A percentile compares a stretch with the other conserved stretches of the same genome.
These are phyloP conservation scores for Cubamyces sp. DNA, from an alignment of 768 basidiomycete species.

Conservation along the genomic window DNA sequence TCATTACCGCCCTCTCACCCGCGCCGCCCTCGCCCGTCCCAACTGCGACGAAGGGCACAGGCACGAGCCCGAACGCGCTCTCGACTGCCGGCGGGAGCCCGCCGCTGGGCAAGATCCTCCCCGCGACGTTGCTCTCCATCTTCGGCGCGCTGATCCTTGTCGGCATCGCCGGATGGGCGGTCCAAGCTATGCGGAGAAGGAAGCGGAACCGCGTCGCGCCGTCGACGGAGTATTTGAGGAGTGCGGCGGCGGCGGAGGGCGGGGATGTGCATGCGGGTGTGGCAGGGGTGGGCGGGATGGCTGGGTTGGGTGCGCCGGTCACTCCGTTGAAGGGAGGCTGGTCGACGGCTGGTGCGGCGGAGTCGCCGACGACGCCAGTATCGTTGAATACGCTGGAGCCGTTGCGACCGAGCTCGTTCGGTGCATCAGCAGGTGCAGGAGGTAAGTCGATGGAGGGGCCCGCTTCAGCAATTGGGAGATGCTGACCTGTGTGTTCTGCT, in stretches of 20 bases:
- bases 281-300: not conserved
- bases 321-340: too few relatives aligned
- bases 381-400: not conserved
- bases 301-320: not conserved
- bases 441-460: too few relatives aligned
- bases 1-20: not conserved
- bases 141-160: not conserved
- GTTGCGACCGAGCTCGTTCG: not conserved
- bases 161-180: not conserved
- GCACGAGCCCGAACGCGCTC: not conserved
- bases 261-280: not conserved
- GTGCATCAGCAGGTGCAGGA: not conserved
- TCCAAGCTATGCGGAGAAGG: not conserved
- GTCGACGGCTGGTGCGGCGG: not conserved
- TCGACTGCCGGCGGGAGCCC: too few relatives aligned
- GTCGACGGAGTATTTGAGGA: conserved; percentile 8
- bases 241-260: not conserved
- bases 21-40: not conserved
- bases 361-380: not conserved
- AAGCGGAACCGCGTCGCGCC: conserved; percentile 10
- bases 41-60: not conserved
- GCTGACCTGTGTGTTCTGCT: too few relatives aligned
- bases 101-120: not conserved
- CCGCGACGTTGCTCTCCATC: not conserved
- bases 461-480: too few relatives aligned